Evolutionary conservation across 2,329 filamentous ascomycete genomes (phyloP).

Genomic region (Escovopsis sp.): DNA sequence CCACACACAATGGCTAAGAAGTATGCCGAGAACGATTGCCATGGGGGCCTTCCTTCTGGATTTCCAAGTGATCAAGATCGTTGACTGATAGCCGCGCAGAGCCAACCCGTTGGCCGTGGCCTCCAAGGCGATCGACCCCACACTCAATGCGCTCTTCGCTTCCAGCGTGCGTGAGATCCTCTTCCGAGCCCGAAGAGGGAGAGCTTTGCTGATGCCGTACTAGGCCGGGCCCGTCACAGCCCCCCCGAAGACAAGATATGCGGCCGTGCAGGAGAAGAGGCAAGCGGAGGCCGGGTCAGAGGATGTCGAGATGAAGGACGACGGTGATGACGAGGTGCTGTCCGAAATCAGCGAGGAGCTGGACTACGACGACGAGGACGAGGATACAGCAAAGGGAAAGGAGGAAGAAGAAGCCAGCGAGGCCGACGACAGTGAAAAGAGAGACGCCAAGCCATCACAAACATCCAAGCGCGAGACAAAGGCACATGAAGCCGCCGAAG

Average conservation of each 20-base stretch:
- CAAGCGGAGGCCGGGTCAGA: slow-evolving; percentile 15
- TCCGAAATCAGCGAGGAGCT: slow-evolving; percentile 20
- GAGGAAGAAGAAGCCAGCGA: slow-evolving; percentile 10
- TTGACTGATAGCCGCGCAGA: slow-evolving; percentile 14
- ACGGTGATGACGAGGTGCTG: slow-evolving; percentile 18
- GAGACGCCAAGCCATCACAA: slow-evolving; percentile 18
- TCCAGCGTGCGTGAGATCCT: slow-evolving; percentile 44
- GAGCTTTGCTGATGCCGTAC: slow-evolving; percentile 2
- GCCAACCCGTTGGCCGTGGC: slow-evolving; percentile 26
- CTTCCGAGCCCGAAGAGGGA: background rate
- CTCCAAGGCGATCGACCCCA: slow-evolving; percentile 48
- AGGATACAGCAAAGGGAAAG: slow-evolving; percentile 12
- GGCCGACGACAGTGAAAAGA: slow-evolving; percentile 15
- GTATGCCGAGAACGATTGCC: slow-evolving; percentile 7
- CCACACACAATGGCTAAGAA: slow-evolving; percentile 10
- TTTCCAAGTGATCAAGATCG: too few species aligned
- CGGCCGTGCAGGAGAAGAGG: slow-evolving; percentile 17
- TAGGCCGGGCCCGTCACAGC: slow-evolving; percentile 37
- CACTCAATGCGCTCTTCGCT: slow-evolving; percentile 54
- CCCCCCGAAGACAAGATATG: slow-evolving; percentile 30
- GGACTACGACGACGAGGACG: slow-evolving; percentile 18
- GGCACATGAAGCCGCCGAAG: slow-evolving; percentile 18
- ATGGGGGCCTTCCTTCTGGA: slow-evolving; percentile 1
- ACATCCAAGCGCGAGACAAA: slow-evolving; percentile 13
- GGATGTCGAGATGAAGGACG: slow-evolving; percentile 11